Conservation (phyloP, 2,329 filamentous ascomycete species). For the Penicillium sp. region DNA sequence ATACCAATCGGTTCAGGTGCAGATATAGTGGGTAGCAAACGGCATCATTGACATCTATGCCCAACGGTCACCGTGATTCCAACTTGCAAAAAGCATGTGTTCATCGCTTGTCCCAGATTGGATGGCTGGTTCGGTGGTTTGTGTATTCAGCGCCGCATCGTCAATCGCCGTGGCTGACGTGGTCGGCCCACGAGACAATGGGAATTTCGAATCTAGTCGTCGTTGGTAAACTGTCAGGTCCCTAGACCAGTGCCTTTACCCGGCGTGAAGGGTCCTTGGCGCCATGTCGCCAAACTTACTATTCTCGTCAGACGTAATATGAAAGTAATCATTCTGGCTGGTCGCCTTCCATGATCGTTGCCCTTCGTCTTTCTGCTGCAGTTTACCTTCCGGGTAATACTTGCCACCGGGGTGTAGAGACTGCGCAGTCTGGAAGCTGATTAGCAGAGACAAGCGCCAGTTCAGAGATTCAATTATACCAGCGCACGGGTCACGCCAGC, state of each 20-base stretch:
- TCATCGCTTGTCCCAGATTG: constrained; percentile 11
- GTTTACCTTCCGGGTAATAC: constrained; percentile 46
- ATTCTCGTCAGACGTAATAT: constrained; percentile 21
- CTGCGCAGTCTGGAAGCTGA: constrained; percentile 42
- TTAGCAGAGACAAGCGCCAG: constrained; percentile 42
- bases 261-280: constrained; percentile 20
- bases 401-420: constrained; percentile 54
- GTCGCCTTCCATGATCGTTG: constrained; percentile 10
- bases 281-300: constrained; percentile 32
- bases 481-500: constrained; percentile 41
- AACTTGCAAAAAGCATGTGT: constrained; percentile 20
- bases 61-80: constrained; percentile 28
- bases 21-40: constrained; percentile 18
- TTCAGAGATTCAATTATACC: constrained; percentile 41
- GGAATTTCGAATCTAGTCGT: constrained; percentile 9
- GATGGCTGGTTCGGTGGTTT: constrained; percentile 1
- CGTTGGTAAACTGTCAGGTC: constrained; percentile 12
- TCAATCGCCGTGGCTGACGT: not conserved
- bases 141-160: not conserved
- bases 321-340: constrained; percentile 6
- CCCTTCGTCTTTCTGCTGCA: constrained; percentile 17
- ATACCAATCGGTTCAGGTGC: not conserved
- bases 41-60: constrained; percentile 18
- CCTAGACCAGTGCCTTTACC: constrained; percentile 11
- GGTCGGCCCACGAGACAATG: constrained; percentile 2